Base-by-base conservation (phyloP, 768 basidiomycete species). In the Boletellus ananiceps region DNA sequence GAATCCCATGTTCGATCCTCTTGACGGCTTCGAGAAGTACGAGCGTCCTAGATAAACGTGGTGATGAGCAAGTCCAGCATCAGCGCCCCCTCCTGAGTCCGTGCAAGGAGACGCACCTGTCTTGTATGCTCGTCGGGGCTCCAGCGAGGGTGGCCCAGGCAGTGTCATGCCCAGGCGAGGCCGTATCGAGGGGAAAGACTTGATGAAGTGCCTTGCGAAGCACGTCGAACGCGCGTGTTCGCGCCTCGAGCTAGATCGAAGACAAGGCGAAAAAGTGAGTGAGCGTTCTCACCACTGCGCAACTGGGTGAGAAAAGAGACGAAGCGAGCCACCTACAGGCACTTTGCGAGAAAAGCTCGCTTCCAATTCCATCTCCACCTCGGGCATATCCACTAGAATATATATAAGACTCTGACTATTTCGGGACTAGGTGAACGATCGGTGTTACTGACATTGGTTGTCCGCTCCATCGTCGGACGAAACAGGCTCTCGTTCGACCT, bases 1-100 rank as follows among this genome's bases (percentile, higher is more conserved):
- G 71, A 2, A 68, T 69, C 4, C 50, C 64, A 49, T 76, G 74
- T 50, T 86, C 84, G 8, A 82, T 62, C 29, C 69, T 65, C 44
- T 64, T 70, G 4, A 82, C 77, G 2, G 69, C 66, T 1, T 61
- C 52, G 21, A 68, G 70, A 14, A 84, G 57, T 11, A 77, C 58
- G 18, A 66, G 57, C 42, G 68, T 63, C 57, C 82, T 83, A 40
- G 0, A 34, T 35, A 44, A 19, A 1, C 54, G 13, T n/a, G 9
- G 23, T 29, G 14, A 9, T 8, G 29, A 11, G 29, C 29, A 9
- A 9, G 11, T 29, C 29, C 9, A 3, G 29, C 29, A 8, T 29
- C 11, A 7, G 29, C 6, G 23, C 29, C 16, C 8, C 35, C 2
- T 4, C 19, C 27, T 4, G 2, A 3, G 14, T 31, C 31, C 13